Evolutionary conservation across 169 alveolate genomes (phyloP), one percentile per base, ranked within the genome.

Genomic region (Prorocentrum cordatum): DNA sequence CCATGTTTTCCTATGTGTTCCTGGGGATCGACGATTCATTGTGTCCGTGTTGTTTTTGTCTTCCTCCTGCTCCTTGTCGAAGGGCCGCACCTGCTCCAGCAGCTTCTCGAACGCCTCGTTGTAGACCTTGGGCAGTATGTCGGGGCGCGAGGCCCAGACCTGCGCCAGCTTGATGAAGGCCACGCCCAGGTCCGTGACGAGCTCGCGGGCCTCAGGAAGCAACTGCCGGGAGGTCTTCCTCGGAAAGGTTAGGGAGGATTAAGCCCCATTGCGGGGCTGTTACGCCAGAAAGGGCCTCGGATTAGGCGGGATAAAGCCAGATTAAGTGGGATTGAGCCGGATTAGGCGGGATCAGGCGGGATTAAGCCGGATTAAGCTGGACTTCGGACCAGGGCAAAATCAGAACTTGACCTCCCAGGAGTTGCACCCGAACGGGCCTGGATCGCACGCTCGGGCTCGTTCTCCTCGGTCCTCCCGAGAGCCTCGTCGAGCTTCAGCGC

Each of bases 101-200:
- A 80, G 80, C 90, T 80, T 80, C 68, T 62, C 80, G 68, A 62
- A 80, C 68, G 61, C 90, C 77, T 79, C 27, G 82, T 20, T 9
- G 39, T 20, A 62, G 6, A 20, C 90, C 80, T 80, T 64, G 35
- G 90, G 90, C 66, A 80, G 38, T 16, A 80, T 64, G 31, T 80
- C 90, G 16, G 90, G 90, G 29, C 90, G 67, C 6, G 90, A 80
- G 0, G 90, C 90, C 90, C 90, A 80, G 27, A 80, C 79, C 71
- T 79, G 88, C 29, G 88, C 88, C 24, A 79, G 58, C 88, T 79
- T 79, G 88, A 79, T 79, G 88, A 79, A 79, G 64, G 88, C 59
- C 45, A 79, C 88, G 16, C 88, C 88, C 33, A 64, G 54, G 38
- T 80, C 79, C 42, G 90, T 80, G 80, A 80, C 62, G 67, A 80